Evolutionary conservation across 1,284 basidiomycete species (phyloP).

Genomic region (Naganishia sp.): DNA sequence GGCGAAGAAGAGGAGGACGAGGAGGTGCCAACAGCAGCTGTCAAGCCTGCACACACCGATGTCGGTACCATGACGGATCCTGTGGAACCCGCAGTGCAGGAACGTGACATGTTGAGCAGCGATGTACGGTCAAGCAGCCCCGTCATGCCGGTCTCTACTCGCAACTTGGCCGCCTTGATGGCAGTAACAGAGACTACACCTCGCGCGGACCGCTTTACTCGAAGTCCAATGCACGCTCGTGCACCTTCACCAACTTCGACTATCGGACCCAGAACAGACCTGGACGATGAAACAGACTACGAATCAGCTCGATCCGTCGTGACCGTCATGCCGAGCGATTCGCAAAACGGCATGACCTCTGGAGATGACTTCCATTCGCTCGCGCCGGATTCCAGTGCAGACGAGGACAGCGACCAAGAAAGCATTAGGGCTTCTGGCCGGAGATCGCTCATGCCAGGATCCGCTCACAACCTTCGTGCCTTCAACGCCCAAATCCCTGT

Average conservation of each 20-base stretch:
- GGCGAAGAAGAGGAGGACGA: slow-evolving; percentile 26
- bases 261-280: slow-evolving; percentile 29
- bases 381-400: slow-evolving; percentile 56
- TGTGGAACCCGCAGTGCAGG: slow-evolving; percentile 31
- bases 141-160: slow-evolving; percentile 34
- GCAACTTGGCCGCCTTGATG: slow-evolving; percentile 45
- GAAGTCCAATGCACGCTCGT: slow-evolving; percentile 37
- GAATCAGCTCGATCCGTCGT: slow-evolving; percentile 74
- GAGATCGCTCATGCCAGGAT: slow-evolving; percentile 16
- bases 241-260: slow-evolving; percentile 32
- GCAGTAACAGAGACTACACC: slow-evolving; percentile 41
- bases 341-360: slow-evolving; percentile 62
- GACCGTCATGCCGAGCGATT: slow-evolving; percentile 63
- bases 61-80: slow-evolving; percentile 44
- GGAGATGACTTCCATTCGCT: slow-evolving; percentile 50
- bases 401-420: slow-evolving; percentile 61
- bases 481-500: slow-evolving; percentile 3
- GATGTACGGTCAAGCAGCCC: slow-evolving; percentile 24
- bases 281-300: slow-evolving; percentile 64
- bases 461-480: slow-evolving; percentile 7
- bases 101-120: neutral
- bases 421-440: slow-evolving; percentile 64
- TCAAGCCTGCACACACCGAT: slow-evolving; percentile 36
- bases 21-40: neutral
- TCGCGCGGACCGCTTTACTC: slow-evolving; percentile 36